Percentiles rank a stretch among this genome's conserved stretches.
These are phyloP conservation scores for Saccharum officinarum DNA, from an alignment of 176 grass and related monocot species.

Conservation along the genomic window DNA sequence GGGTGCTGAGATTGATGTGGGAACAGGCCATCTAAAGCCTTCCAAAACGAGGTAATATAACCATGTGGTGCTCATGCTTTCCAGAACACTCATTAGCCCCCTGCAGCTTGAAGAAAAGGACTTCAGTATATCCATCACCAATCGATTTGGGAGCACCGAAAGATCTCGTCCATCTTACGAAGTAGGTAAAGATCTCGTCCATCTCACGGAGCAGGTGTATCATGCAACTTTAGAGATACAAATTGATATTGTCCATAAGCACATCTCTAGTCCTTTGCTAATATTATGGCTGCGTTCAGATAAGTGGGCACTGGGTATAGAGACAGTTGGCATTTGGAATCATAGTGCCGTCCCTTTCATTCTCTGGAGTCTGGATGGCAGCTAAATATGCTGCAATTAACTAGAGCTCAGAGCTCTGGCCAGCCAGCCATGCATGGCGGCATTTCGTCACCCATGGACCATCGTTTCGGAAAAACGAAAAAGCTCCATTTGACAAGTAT, in stretches of 20 bases:
- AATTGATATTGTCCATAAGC: background rate
- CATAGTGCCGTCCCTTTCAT: slow-evolving; percentile 21
- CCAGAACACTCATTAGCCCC: background rate
- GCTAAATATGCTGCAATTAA: slow-evolving; percentile 48
- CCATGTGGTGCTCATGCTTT: background rate
- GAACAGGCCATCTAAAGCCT: no score
- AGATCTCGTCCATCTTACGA: slow-evolving; percentile 22
- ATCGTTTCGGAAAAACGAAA: slow-evolving; percentile 18
- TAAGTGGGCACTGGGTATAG: background rate
- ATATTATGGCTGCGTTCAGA: background rate
- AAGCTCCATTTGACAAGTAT: slow-evolving; percentile 38
- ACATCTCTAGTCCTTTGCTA: slow-evolving; percentile 30
- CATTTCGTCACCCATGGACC: slow-evolving; percentile 18
- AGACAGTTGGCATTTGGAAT: slow-evolving; percentile 31
- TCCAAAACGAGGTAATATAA: background rate
- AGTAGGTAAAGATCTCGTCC: slow-evolving; percentile 31
- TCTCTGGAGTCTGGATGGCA: slow-evolving; percentile 45
- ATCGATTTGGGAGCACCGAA: slow-evolving; percentile 21
- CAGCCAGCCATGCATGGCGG: slow-evolving; percentile 23
- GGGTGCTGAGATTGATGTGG: background rate
- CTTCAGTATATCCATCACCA: slow-evolving; percentile 2
- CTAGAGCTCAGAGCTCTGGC: slow-evolving; percentile 14
- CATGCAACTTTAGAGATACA: slow-evolving; percentile 32
- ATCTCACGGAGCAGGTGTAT: slow-evolving; percentile 27
- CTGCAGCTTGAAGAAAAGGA: background rate